phyloP scores from a whole-genome alignment of 768 basidiomycete species.

The Pleurotus ostreatus region DNA sequence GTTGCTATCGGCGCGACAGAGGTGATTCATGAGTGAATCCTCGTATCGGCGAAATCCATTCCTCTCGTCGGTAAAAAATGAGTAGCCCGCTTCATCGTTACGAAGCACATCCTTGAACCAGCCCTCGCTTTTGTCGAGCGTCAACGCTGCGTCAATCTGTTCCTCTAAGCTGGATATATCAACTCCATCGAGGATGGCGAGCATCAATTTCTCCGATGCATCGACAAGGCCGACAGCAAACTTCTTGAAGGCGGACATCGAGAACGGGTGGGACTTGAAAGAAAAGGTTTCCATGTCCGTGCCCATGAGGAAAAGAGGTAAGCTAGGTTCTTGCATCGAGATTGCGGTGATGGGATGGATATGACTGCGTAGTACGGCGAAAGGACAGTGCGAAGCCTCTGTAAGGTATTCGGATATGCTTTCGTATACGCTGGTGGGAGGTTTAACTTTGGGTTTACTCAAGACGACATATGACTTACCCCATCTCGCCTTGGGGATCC shows the following conservation, averaged over 20 bases:
- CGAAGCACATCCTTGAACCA: background rate
- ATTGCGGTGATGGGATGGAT: conserved; percentile 5
- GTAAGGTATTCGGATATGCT: background rate
- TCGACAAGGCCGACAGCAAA: background rate
- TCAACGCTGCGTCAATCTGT: background rate
- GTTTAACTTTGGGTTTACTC: background rate
- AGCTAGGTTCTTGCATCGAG: conserved; percentile 2
- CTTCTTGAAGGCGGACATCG: background rate
- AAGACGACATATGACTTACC: too few species aligned
- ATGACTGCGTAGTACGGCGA: background rate
- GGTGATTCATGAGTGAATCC: background rate
- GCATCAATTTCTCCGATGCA: background rate
- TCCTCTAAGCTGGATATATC: background rate
- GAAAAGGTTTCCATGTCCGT: background rate
- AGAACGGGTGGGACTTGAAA: background rate
- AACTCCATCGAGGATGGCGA: background rate
- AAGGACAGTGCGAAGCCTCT: background rate
- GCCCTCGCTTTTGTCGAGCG: background rate
- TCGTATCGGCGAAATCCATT: background rate
- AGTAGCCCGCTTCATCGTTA: background rate
- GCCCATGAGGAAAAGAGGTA: conserved; percentile 7
- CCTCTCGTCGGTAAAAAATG: background rate
- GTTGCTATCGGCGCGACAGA: background rate
- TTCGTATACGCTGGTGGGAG: background rate
- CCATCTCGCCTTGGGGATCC: too few species aligned